phyloP scores from a whole-genome alignment of 352 stramenopile genomes.

The Phytophthora nicotianae region DNA sequence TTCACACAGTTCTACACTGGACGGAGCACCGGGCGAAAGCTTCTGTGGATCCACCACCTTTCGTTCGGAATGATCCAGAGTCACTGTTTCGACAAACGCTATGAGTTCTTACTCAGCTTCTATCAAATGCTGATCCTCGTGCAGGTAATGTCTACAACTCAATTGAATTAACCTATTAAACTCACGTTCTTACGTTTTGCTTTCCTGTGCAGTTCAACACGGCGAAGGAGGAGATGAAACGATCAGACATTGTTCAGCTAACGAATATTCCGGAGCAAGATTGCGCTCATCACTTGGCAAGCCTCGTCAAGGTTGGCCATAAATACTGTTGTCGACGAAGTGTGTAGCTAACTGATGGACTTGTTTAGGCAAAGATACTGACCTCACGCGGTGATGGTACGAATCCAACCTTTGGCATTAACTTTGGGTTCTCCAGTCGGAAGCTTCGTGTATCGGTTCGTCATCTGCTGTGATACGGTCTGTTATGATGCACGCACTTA shows the following conservation, averaged over 20 bases:
- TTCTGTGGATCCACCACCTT: constrained; percentile 81
- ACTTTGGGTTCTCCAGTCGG: constrained; percentile 51
- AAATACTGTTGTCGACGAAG: background rate
- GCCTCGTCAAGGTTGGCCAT: constrained; percentile 69
- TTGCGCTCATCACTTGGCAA: constrained; percentile 65
- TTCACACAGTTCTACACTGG: constrained; percentile 87
- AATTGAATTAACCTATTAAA: background rate
- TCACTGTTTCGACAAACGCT: constrained; percentile 73
- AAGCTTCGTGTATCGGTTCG: constrained; percentile 60
- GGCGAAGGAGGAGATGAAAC: constrained; percentile 41
- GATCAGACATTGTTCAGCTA: constrained; percentile 41
- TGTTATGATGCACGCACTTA: constrained; percentile 1
- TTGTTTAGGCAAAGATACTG: constrained; percentile 49
- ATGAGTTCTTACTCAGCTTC: constrained; percentile 84
- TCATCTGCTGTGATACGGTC: background rate
- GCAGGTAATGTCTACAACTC: constrained; percentile 38
- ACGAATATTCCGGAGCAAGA: constrained; percentile 72
- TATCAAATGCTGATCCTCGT: constrained; percentile 86
- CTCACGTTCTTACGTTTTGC: background rate
- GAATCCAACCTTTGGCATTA: constrained; percentile 46
- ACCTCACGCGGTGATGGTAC: constrained; percentile 26
- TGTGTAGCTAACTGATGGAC: background rate
- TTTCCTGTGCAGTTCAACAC: constrained; percentile 64
- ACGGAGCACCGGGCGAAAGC: constrained; percentile 75
- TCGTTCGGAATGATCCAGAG: constrained; percentile 77